Percentiles rank a stretch among this genome's conserved stretches.
Conservation (phyloP, 805 yeast genomes). For the Kodamaea restingae region DNA sequence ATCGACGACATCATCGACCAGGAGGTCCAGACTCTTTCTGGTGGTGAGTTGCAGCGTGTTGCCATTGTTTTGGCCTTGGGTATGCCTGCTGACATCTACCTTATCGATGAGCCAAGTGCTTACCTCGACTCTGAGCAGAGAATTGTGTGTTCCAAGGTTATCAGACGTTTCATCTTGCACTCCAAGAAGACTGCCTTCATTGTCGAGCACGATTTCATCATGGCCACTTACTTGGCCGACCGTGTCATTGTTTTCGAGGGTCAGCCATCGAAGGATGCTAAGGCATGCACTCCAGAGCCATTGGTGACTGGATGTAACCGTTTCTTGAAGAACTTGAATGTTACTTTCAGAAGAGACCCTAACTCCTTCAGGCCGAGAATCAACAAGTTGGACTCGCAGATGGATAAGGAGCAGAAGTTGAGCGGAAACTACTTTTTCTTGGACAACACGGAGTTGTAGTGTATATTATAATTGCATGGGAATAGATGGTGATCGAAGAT, state of each 20-base stretch:
- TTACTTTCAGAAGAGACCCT: slow-evolving; percentile 99
- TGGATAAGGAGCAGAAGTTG: slow-evolving; percentile 96
- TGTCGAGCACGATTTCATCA: slow-evolving; percentile 99
- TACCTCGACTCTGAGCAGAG: slow-evolving; percentile 99
- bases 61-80: slow-evolving; percentile 96
- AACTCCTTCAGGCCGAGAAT: slow-evolving; percentile 97
- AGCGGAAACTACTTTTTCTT: slow-evolving; percentile 94
- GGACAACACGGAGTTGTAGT: slow-evolving; percentile 53
- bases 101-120: slow-evolving; percentile 98
- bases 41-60: slow-evolving; percentile 99
- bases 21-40: slow-evolving; percentile 95
- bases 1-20: slow-evolving; percentile 95
- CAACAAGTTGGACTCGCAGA: slow-evolving; percentile 94
- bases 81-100: slow-evolving; percentile 89
- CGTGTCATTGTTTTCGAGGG: slow-evolving; percentile 98
- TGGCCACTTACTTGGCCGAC: slow-evolving; percentile 99
- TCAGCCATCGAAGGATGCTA: slow-evolving; percentile 77
- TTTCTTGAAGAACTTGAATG: slow-evolving; percentile 94
- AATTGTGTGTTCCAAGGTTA: slow-evolving; percentile 97
- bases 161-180: slow-evolving; percentile 92
- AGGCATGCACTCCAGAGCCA: slow-evolving; percentile 87
- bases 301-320: slow-evolving; percentile 95
- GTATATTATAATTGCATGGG: neutral
- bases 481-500: neutral
- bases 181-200: slow-evolving; percentile 98